Percentiles rank a stretch among this genome's conserved stretches.
phyloP scores from a whole-genome alignment of 2,329 filamentous ascomycete species.

The Kalmusia sp. region DNA sequence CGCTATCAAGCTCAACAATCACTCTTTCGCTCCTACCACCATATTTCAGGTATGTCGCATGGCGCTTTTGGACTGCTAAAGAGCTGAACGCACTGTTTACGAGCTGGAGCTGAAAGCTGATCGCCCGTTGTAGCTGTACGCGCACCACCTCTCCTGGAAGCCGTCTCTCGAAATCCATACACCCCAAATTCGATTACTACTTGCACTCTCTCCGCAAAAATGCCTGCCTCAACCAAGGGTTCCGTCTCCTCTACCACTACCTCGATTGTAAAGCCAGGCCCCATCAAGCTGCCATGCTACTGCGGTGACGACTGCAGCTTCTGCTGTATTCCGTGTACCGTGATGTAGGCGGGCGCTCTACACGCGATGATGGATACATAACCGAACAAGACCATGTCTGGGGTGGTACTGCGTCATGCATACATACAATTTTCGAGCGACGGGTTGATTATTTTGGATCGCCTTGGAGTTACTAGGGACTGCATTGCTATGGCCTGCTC shows the following conservation, averaged over 20 bases:
- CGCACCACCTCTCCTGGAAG: not conserved
- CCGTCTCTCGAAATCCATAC: not conserved
- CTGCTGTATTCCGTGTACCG: constrained; percentile 46
- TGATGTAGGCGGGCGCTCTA: constrained; percentile 38
- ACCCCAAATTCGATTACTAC: not conserved
- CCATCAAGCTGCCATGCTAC: constrained; percentile 37
- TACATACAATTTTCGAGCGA: not conserved
- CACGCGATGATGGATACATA: not conserved
- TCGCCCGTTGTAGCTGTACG: not conserved
- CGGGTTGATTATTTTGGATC: not conserved
- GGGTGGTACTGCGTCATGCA: not conserved
- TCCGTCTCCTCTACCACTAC: constrained; percentile 39
- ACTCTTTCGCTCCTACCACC: not conserved
- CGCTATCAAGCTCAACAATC: not conserved
- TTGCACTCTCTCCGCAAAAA: constrained; percentile 9
- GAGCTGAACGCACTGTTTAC: not conserved
- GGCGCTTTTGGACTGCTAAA: not conserved
- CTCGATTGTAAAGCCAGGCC: constrained; percentile 45
- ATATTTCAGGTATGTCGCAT: not conserved
- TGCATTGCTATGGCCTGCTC: too few relatives aligned
- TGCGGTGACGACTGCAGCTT: constrained; percentile 41
- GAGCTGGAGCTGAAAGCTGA: constrained; percentile 3
- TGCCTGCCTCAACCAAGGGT: constrained; percentile 41
- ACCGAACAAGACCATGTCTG: not conserved
- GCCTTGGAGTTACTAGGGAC: not conserved